These are phyloP conservation scores for Diaporthe amygdali DNA, from an alignment of 2,329 filamentous ascomycete genomes.

Conservation along the genomic window DNA sequence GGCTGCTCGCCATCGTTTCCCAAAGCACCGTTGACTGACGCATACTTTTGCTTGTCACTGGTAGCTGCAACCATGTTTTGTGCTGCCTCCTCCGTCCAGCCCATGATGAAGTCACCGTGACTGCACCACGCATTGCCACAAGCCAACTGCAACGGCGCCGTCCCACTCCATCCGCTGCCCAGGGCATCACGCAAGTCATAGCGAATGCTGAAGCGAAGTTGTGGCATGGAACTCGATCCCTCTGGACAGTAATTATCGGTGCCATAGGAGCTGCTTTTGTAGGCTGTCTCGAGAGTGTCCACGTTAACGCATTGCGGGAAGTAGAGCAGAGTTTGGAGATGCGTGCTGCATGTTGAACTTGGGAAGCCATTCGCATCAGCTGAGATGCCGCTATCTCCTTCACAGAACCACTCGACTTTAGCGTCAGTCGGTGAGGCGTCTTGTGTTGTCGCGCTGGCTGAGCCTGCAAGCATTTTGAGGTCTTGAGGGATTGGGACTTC, in stretches of 20 bases:
- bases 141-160: slow-evolving; percentile 44
- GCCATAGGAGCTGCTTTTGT: slow-evolving; percentile 34
- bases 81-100: slow-evolving; percentile 47
- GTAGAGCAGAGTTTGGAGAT: slow-evolving; percentile 62
- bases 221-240: slow-evolving; percentile 46
- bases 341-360: slow-evolving; percentile 71
- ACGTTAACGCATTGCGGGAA: slow-evolving; percentile 47
- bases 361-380: slow-evolving; percentile 73
- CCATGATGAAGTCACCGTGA: slow-evolving; percentile 54
- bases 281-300: slow-evolving; percentile 32
- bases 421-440: slow-evolving; percentile 26
- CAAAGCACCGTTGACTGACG: slow-evolving; percentile 40
- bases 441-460: slow-evolving; percentile 45
- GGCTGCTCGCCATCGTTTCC: slow-evolving; percentile 37
- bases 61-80: slow-evolving; percentile 43
- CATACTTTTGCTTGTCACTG: slow-evolving; percentile 36
- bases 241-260: slow-evolving; percentile 43
- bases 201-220: slow-evolving; percentile 48
- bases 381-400: slow-evolving; percentile 28
- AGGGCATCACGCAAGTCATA: slow-evolving; percentile 46
- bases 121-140: slow-evolving; percentile 43
- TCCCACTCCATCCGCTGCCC: slow-evolving; percentile 45
- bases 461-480: slow-evolving; percentile 40
- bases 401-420: slow-evolving; percentile 31
- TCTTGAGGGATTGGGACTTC: slow-evolving; percentile 31